Base-by-base conservation (phyloP, 495 filamentous ascomycete species). In the Penicillium lagena region DNA sequence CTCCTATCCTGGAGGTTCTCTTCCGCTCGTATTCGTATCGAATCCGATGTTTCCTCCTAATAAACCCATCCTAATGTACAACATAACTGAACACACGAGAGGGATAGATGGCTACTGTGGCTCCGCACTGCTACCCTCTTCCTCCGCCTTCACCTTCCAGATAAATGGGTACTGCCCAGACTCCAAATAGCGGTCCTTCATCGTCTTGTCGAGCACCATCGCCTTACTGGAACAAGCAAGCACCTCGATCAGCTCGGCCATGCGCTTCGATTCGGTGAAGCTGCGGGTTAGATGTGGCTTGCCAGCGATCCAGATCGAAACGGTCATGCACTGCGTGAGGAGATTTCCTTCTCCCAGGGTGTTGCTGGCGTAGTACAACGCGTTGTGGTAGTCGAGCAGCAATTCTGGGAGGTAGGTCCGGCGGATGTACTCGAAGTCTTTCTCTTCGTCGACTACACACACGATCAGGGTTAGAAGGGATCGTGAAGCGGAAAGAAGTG, bases 351-450 rank as follows among this genome's bases (percentile, higher is more conserved):
- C 34, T 68, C 79, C 55, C 7, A 89, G 64, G 33, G 73, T 67
- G 22, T 75, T 75, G 4, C 84, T 85, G 10, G 79, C 79, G 56
- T 80, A 82, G 56, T 90, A 81, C 37, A 94, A 63, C 13, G 82
- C 78, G 52, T 72, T 82, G 61, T 84, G 78, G 60, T 89, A 95
- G n/a, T 83, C 84, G 33, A 95, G 73, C 42, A 95, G 63, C 9
- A 85, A 70, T 65, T 93, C 87, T 14, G 90, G 90, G 29, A 96
- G 68, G 63, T 90, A 94, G 5, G 77, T 77, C 22, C 74, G 73
- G 45, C 86, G 80, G 43, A 96, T 80, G 13, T 75, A 37, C 47
- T 66, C 62, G 13, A 68, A 58, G 29, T 75, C 68, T 28, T 52
- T 48, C 34, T 68, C 63, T 53, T 75, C 72, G 1, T 59, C 51